Evolutionary conservation across 345 rosid genomes (phyloP), one percentile per base, ranked within the genome.

Genomic region (Aquilaria yunnanensis): DNA sequence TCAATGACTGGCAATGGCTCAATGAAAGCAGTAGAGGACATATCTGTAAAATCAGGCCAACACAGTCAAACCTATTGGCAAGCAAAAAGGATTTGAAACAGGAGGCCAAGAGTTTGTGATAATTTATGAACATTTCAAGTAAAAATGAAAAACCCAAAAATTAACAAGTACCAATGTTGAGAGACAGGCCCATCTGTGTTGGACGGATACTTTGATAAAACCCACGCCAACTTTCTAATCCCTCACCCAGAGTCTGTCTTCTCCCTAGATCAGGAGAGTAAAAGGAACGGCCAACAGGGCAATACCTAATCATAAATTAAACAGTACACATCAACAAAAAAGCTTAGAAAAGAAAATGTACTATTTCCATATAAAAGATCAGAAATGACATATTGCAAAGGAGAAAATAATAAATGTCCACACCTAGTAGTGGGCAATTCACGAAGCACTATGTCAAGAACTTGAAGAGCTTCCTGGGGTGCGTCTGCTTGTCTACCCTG

Each of bases 181-280:
- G 75, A 1, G 98, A 92, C 13, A 92, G 70, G 3, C 98, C 98
- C 92, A 82, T 92, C 75, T 92, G 98, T 10, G 98, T 92, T 10
- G 98, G 96, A 49, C 98, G 96, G 67, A 92, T 89, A 68, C 98
- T 92, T 63, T 92, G 98, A 68, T 92, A 92, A 66, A 92, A 92
- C 61, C 98, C 98, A 66, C 96, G 90, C 98, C 98, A 92, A 68
- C 96, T 87, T 77, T 92, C 98, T 74, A 92, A 67, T 57, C 98
- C 98, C 70, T 92, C 96, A 8, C 98, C 98, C 71, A 92, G 70
- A 23, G 90, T 62, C 41, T 85, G 90, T 72, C 86, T 87, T 71
- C 83, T 83, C 67, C 98, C 98, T 13, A 92, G 78, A 57, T 81
- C 59, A 73, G 98, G 96, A 33, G 93, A 84, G 69, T 87, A 92